Base-by-base conservation (phyloP, 2,329 filamentous ascomycete genomes). In the Colletotrichum zoysiae region DNA sequence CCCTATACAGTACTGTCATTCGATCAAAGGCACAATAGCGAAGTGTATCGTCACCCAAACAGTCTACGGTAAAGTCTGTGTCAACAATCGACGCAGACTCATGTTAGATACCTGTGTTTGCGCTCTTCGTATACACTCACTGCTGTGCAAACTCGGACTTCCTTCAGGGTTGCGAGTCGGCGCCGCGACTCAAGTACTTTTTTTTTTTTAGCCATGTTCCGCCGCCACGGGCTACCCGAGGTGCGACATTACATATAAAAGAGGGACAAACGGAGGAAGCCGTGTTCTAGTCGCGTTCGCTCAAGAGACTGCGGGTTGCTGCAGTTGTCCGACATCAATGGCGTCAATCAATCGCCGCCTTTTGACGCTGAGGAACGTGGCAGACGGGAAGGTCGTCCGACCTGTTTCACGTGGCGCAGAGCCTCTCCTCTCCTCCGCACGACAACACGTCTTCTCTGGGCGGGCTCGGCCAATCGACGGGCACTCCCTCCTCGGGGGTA, bases 361-460 rank as follows among this genome's bases (percentile, higher is more conserved):
- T 65, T 30, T 63, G 61, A 55, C 64, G 67, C 38, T 56, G 44
- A 26, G 61, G 46, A 70, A 55, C 67, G 35, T 48, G 44, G 20
- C 44, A 8, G 20, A 5, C 48, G 30, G 61, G 20, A 20, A 46
- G 30, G 67, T 48, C 61, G 44, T 53, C 35, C 62, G 56, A 23
- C 48, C 23, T 60, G 35, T 61, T 51, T 51, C 63, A 57, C 63
- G 67, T 57, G 63, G 63, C 56, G 33, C 26, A 23, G 35, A 23
- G 56, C 23, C 33, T 30, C 48, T 38, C 30, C 30, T 30, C 30
- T 30, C 6, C 11, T 42, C 60, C 46, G 48, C 56, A 48, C 33
- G 46, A 67, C 63, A 42, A 30, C 48, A 46, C 4, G 30, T 30
- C 9, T 40, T 12, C 44, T 38, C 38, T 26, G 60, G 30, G 30